phyloP scores from a whole-genome alignment of 192 early-diverging fungal species.

The Pecoramyces ruminantium region DNA sequence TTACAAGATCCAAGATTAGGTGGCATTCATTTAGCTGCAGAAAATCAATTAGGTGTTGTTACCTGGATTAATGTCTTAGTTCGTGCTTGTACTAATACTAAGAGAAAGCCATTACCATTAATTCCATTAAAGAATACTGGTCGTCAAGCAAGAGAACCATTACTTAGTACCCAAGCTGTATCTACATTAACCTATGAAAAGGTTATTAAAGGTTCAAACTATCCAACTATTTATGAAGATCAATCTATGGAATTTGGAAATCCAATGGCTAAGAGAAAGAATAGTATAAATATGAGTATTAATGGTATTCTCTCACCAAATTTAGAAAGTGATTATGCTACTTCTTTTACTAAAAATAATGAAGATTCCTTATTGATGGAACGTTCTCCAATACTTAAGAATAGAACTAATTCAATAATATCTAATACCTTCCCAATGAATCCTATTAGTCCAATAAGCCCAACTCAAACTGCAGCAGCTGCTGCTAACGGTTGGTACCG shows the following conservation, averaged over 20 bases:
- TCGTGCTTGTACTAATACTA: neutral
- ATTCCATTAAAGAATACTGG: neutral
- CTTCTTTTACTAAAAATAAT: neutral
- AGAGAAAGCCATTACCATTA: neutral
- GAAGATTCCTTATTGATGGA: neutral
- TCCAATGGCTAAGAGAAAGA: neutral
- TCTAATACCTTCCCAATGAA: neutral
- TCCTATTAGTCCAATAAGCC: neutral
- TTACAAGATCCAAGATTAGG: neutral
- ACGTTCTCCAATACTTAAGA: neutral
- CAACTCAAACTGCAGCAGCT: neutral
- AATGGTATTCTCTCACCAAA: neutral
- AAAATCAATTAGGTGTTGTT: neutral
- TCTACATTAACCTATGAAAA: neutral
- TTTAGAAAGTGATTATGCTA: neutral
- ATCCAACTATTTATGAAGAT: neutral
- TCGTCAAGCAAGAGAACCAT: neutral
- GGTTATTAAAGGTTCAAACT: neutral
- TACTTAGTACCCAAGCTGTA: neutral
- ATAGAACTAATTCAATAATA: neutral
- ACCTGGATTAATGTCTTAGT: neutral
- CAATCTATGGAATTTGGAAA: neutral
- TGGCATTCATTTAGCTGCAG: neutral
- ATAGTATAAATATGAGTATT: neutral
- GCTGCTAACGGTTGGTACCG: neutral